These are phyloP conservation scores for Beauveria bassiana DNA, from an alignment of 2,329 filamentous ascomycete genomes.

Conservation along the genomic window DNA sequence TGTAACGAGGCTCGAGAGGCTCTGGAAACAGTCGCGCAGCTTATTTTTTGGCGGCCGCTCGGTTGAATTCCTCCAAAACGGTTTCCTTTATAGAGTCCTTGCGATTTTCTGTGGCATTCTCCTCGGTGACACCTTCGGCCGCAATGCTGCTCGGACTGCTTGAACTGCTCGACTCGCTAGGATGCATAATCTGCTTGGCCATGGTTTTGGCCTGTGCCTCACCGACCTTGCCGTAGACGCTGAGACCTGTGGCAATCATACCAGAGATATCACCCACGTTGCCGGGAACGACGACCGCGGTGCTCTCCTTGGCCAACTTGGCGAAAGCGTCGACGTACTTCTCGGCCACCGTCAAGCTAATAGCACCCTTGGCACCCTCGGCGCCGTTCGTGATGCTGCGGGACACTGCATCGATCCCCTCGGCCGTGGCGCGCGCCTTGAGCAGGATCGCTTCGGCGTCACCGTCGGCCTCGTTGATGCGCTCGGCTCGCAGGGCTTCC, in stretches of 20 bases:
- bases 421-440: constrained; percentile 77
- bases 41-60: constrained; percentile 26
- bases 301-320: constrained; percentile 89
- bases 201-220: constrained; percentile 66
- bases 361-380: constrained; percentile 69
- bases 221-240: constrained; percentile 90
- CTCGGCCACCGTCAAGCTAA: constrained; percentile 86
- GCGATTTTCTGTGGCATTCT: constrained; percentile 12
- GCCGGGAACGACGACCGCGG: constrained; percentile 88
- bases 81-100: constrained; percentile 29
- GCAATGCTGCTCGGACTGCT: constrained; percentile 15
- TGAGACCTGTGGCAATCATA: constrained; percentile 95
- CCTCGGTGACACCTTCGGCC: constrained; percentile 11
- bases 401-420: constrained; percentile 81
- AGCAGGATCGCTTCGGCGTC: constrained; percentile 90
- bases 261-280: constrained; percentile 94
- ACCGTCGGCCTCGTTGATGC: constrained; percentile 87
- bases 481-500: constrained; percentile 80
- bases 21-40: not conserved
- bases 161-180: constrained; percentile 17
- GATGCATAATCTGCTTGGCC: constrained; percentile 43
- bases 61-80: constrained; percentile 33
- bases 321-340: constrained; percentile 96
- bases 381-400: constrained; percentile 65
- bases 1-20: not conserved